Evolutionary conservation across 495 filamentous ascomycete species (phyloP).

Genomic region (Halenospora varia): DNA sequence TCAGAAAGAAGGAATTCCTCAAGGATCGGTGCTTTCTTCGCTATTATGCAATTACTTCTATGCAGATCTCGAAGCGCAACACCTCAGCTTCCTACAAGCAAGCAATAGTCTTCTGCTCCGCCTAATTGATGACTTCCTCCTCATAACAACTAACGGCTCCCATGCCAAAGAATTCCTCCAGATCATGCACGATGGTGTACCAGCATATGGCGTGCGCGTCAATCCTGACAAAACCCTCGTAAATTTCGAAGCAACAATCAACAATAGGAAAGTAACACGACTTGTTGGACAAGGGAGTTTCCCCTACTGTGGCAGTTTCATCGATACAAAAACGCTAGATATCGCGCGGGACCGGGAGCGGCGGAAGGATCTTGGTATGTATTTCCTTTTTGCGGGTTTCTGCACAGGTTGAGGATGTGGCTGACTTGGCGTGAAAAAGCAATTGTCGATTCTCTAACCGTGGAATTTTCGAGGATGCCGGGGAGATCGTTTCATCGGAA

Average conservation of each 20-base stretch:
- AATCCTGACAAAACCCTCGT: constrained; percentile 76
- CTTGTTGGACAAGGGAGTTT: constrained; percentile 51
- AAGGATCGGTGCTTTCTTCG: constrained; percentile 84
- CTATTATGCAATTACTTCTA: constrained; percentile 94
- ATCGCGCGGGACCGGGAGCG: constrained; percentile 36
- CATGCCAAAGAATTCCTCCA: constrained; percentile 69
- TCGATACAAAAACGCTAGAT: constrained; percentile 74
- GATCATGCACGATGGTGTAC: constrained; percentile 74
- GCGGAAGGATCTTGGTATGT: constrained; percentile 18
- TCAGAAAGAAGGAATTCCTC: constrained; percentile 85
- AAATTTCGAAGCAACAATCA: constrained; percentile 70
- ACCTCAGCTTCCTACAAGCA: constrained; percentile 59
- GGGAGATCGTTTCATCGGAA: constrained; percentile 77
- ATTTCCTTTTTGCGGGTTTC: not conserved
- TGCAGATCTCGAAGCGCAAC: constrained; percentile 69
- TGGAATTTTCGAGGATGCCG: constrained; percentile 64
- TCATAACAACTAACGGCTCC: constrained; percentile 65
- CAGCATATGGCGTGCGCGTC: constrained; percentile 74
- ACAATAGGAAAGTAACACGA: constrained; percentile 49
- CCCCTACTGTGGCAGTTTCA: constrained; percentile 81
- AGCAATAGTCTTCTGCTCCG: constrained; percentile 66
- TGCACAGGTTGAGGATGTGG: not conserved
- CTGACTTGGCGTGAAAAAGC: constrained; percentile 8
- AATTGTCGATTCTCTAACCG: constrained; percentile 59
- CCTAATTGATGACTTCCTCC: constrained; percentile 87